Evolutionary conservation across 2,329 filamentous ascomycete species (phyloP).

Genomic region (Fusarium coffeatum): DNA sequence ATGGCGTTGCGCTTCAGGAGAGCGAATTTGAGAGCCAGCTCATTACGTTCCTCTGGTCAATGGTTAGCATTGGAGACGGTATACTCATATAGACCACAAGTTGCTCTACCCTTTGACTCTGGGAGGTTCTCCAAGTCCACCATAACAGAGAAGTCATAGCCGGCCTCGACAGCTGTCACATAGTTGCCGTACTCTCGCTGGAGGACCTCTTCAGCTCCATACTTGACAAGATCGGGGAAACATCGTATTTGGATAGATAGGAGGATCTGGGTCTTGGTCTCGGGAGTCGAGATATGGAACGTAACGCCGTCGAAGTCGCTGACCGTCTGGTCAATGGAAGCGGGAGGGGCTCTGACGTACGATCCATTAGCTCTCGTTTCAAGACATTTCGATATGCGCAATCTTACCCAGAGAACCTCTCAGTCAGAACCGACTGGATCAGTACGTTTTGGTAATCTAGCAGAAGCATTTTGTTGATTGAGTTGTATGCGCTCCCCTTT

Average conservation of each 20-base stretch:
- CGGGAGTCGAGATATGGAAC: conserved; percentile 97
- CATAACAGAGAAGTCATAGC: conserved; percentile 95
- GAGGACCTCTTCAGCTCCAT: conserved; percentile 91
- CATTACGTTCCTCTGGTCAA: conserved; percentile 79
- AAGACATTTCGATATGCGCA: conserved; percentile 17
- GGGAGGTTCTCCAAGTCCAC: conserved; percentile 91
- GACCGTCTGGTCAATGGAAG: conserved; percentile 95
- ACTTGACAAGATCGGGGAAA: conserved; percentile 89
- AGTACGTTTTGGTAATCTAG: conserved; percentile 99
- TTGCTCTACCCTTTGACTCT: conserved; percentile 73
- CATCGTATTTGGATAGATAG: conserved; percentile 96
- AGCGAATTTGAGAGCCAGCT: conserved; percentile 86
- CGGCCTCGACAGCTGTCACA: conserved; percentile 86
- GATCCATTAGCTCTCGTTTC: conserved; percentile 53
- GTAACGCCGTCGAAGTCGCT: conserved; percentile 99
- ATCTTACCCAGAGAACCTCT: conserved; percentile 87
- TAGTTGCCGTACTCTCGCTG: conserved; percentile 94
- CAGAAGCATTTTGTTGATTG: conserved; percentile 76
- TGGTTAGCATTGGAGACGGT: conserved; percentile 24
- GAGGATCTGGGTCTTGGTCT: conserved; percentile 91
- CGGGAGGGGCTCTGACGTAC: conserved; percentile 76
- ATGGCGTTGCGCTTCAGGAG: conserved; percentile 98
- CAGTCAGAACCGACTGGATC: conserved; percentile 94
- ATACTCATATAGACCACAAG: not conserved
- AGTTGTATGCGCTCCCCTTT: conserved; percentile 43